Conservation (phyloP, 805 yeast genomes). For the Metschnikowia noctiluminum region DNA sequence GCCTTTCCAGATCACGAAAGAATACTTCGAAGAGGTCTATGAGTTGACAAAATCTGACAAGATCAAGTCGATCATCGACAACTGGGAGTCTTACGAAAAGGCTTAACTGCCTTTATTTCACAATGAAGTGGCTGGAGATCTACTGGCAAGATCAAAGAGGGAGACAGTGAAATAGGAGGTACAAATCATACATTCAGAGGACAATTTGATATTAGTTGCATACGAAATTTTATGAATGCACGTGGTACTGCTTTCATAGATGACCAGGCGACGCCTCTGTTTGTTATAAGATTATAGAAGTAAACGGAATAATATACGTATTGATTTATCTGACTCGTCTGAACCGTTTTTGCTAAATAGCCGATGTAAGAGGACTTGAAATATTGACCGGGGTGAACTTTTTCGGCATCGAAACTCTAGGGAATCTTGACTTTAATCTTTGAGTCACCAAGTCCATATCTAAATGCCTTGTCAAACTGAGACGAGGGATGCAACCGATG, state of each 20-base stretch:
- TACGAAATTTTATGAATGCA: constrained; percentile 4
- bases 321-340: neutral
- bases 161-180: neutral
- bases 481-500: constrained; percentile 91
- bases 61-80: constrained; percentile 84
- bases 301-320: constrained; percentile 1
- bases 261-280: constrained; percentile 1
- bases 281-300: constrained; percentile 11
- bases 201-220: constrained; percentile 4
- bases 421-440: constrained; percentile 74
- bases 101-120: constrained; percentile 28
- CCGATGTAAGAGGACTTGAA: constrained; percentile 55
- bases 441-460: constrained; percentile 87
- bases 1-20: constrained; percentile 94
- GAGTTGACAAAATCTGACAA: constrained; percentile 86
- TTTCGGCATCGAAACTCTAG: constrained; percentile 87
- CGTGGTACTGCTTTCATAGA: constrained; percentile 19
- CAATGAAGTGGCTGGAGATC: neutral
- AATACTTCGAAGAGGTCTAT: constrained; percentile 95
- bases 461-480: constrained; percentile 85
- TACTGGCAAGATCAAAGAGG: neutral
- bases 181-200: neutral
- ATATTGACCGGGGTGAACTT: constrained; percentile 86
- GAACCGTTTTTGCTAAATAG: neutral
- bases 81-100: constrained; percentile 84